phyloP scores from a whole-genome alignment of 2,329 filamentous ascomycete genomes.

The Juglanconis oblonga region DNA sequence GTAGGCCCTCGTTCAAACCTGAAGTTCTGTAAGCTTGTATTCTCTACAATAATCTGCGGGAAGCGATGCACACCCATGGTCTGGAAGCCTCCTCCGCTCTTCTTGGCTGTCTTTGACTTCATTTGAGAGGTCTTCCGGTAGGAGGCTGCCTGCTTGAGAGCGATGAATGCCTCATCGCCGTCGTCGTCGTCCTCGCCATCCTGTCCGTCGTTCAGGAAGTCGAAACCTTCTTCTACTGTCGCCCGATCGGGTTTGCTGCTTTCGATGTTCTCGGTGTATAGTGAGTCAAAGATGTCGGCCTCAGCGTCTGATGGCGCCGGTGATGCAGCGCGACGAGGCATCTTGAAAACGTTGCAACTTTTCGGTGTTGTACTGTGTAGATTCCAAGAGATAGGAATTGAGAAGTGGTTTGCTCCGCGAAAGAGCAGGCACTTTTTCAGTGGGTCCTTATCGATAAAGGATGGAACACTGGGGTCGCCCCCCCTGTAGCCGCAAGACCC shows the following conservation, averaged over 20 bases:
- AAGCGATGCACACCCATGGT: conserved; percentile 67
- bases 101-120: conserved; percentile 85
- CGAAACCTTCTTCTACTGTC: conserved; percentile 36
- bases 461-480: neutral
- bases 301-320: conserved; percentile 86
- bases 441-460: conserved; percentile 5
- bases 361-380: conserved; percentile 2
- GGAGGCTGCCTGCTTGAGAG: conserved; percentile 77
- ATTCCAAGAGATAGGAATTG: neutral
- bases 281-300: conserved; percentile 79
- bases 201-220: conserved; percentile 47
- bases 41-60: neutral
- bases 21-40: conserved; percentile 15
- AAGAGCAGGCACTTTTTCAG: conserved; percentile 1
- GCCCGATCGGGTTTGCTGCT: conserved; percentile 32
- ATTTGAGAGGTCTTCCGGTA: conserved; percentile 82
- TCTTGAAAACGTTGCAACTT: conserved; percentile 34
- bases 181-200: conserved; percentile 54
- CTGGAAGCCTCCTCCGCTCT: conserved; percentile 89
- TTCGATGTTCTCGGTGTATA: conserved; percentile 63
- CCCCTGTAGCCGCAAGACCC: neutral
- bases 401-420: neutral
- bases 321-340: conserved; percentile 73
- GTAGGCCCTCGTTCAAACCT: conserved; percentile 75
- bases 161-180: conserved; percentile 86